Evolutionary conservation across 805 yeast genomes (phyloP).

Genomic region (Nakazawaea pomicola): DNA sequence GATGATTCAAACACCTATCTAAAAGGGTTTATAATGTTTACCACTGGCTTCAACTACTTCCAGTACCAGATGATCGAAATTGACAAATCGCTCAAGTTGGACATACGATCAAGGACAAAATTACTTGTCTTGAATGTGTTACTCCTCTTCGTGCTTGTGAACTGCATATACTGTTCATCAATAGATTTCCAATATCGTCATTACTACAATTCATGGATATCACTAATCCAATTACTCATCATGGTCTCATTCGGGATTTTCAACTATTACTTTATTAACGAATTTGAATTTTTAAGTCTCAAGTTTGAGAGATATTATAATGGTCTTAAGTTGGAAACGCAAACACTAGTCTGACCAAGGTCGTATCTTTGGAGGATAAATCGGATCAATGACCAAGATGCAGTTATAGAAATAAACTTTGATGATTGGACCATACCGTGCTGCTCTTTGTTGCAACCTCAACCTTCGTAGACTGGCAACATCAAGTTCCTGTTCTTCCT

Average conservation of each 20-base stretch:
- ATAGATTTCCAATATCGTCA: constrained; percentile 7
- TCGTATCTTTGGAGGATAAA: constrained; percentile 20
- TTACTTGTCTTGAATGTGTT: neutral
- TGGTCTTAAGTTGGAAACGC: neutral
- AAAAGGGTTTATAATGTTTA: constrained; percentile 5
- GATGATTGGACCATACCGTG: constrained; percentile 31
- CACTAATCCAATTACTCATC: neutral
- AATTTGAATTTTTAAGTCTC: neutral
- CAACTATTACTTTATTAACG: neutral
- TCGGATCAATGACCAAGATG: constrained; percentile 36
- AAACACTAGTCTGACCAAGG: constrained; percentile 13
- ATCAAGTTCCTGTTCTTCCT: too few relatives aligned
- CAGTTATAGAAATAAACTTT: constrained; percentile 34
- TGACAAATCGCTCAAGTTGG: neutral
- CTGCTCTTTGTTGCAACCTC: constrained; percentile 23
- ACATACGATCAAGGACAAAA: neutral
- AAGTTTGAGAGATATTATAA: neutral
- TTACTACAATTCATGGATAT: constrained; percentile 10
- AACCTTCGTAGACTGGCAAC: constrained; percentile 21
- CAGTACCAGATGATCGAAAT: constrained; percentile 3
- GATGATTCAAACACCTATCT: constrained; percentile 6
- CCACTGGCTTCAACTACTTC: neutral
- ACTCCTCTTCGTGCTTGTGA: neutral
- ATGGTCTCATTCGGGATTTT: neutral
- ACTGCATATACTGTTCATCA: constrained; percentile 3